Base-by-base conservation (phyloP, 2,329 filamentous ascomycete genomes). In the Penicillium sp. region DNA sequence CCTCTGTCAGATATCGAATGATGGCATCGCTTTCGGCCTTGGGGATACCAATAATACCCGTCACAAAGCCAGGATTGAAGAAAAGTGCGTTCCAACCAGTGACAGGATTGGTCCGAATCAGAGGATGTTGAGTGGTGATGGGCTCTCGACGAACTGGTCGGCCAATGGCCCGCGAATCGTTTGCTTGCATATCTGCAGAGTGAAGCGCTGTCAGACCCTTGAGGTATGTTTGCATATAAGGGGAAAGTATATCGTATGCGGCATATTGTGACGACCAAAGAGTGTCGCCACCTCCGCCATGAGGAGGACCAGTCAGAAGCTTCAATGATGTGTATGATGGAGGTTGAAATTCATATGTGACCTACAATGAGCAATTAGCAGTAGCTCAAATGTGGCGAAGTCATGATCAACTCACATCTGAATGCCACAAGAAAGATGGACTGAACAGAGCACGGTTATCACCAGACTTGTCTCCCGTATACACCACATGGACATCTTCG, bases 41-140 rank as follows among this genome's bases (percentile, higher is more conserved):
- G 2, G 76, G 75, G 2, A 79, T 65, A 2, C 75, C 76, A n/a
- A 76, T 68, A 32, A 78, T 77, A 44, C 71, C 70, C 6, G 69
- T 75, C 4, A 77, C 72, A 48, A 78, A 78, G 0, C 74, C 74
- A 0, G 74, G 73, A 51, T 76, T 77, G 57, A 75, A 75, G 59
- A 77, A 80, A 1, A 80, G 61, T 6, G 66, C 68, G 56, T 80
- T 79, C 75, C 75, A 79, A 7, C 75, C 75, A 0, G 77, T 80
- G 5, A 79, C 76, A 0, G 77, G 76, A 50, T 81, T 71, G 0
- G 74, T 77, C 13, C 77, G 70, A 29, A 80, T 61, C 1, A 80
- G 61, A 1, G 77, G 77, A 49, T 80, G 75, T 33, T 71, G 66
- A 0, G 73, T 76, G 6, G 67, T 67, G 20, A 79, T 63, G 3